Percentiles rank a stretch among this genome's conserved stretches.
Conservation (phyloP, 495 filamentous ascomycete species). For the Talaromyces stipitatus region DNA sequence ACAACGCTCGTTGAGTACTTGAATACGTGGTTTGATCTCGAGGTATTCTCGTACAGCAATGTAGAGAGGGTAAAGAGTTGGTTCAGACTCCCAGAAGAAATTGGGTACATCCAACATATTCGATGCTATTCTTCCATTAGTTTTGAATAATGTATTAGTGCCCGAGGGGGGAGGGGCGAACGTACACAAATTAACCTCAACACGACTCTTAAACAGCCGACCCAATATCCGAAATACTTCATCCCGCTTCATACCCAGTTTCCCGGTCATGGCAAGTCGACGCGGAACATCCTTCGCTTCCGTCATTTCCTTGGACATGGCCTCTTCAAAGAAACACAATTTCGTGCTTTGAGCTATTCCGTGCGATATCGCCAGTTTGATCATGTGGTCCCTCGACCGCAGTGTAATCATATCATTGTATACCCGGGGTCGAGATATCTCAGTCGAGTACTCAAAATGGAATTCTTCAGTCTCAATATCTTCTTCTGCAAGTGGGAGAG, state of each 20-base stretch:
- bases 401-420: constrained; percentile 99
- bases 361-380: constrained; percentile 94
- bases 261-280: constrained; percentile 77
- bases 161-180: constrained; percentile 5
- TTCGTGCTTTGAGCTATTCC: constrained; percentile 98
- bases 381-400: constrained; percentile 93
- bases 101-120: constrained; percentile 97
- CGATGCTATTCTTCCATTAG: constrained; percentile 55
- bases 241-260: constrained; percentile 83
- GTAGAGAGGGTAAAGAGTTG: constrained; percentile 90
- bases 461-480: constrained; percentile 99
- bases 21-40: constrained; percentile 89
- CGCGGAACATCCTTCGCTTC: constrained; percentile 89
- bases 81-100: constrained; percentile 98
- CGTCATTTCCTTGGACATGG: constrained; percentile 89
- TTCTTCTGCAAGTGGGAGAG: constrained; percentile 63
- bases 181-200: constrained; percentile 97
- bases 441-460: constrained; percentile 91
- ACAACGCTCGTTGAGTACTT: constrained; percentile 94
- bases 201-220: constrained; percentile 81
- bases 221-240: constrained; percentile 92
- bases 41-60: constrained; percentile 93
- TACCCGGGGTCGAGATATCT: constrained; percentile 77
- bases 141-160: constrained; percentile 3
- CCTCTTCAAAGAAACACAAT: constrained; percentile 91